phyloP scores from a whole-genome alignment of 306 rosid species.

The Ochetophila trinervis region DNA sequence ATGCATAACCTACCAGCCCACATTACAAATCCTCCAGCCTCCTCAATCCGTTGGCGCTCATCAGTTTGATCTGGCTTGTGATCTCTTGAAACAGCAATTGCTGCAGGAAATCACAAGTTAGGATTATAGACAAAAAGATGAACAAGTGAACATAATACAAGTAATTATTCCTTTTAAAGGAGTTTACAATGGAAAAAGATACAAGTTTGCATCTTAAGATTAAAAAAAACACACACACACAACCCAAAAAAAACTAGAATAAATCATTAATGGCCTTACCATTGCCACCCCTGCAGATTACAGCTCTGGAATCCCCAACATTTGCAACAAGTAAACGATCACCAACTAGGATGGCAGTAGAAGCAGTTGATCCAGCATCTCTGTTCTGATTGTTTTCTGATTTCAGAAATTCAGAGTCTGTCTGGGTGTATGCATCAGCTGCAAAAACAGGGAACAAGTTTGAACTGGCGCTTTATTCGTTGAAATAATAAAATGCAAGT shows the following conservation, averaged over 20 bases:
- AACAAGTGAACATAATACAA: slow-evolving; percentile 8
- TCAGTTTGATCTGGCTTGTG: slow-evolving; percentile 98
- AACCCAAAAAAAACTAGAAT: background rate
- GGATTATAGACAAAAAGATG: slow-evolving; percentile 6
- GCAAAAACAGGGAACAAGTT: slow-evolving; percentile 22
- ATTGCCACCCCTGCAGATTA: slow-evolving; percentile 82
- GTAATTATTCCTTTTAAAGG: slow-evolving; percentile 7
- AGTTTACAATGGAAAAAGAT: slow-evolving; percentile 9
- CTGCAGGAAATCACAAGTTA: slow-evolving; percentile 40
- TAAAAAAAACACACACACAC: no score
- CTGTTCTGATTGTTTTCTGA: slow-evolving; percentile 78
- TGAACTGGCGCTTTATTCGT: slow-evolving; percentile 1
- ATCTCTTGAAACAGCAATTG: slow-evolving; percentile 95
- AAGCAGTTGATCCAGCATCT: slow-evolving; percentile 98
- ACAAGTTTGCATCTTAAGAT: background rate
- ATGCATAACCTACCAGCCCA: slow-evolving; percentile 71
- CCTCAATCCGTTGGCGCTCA: slow-evolving; percentile 92
- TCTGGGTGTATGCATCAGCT: slow-evolving; percentile 94
- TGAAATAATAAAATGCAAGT: slow-evolving; percentile 15
- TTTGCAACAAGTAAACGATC: slow-evolving; percentile 96
- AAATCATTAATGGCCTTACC: slow-evolving; percentile 44
- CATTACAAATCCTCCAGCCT: slow-evolving; percentile 96
- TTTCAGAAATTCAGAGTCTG: slow-evolving; percentile 89
- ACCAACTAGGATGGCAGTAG: slow-evolving; percentile 94
- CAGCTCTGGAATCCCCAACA: slow-evolving; percentile 95